Base-by-base conservation (phyloP, 306 rosid species). In the Castanea mollissima region DNA sequence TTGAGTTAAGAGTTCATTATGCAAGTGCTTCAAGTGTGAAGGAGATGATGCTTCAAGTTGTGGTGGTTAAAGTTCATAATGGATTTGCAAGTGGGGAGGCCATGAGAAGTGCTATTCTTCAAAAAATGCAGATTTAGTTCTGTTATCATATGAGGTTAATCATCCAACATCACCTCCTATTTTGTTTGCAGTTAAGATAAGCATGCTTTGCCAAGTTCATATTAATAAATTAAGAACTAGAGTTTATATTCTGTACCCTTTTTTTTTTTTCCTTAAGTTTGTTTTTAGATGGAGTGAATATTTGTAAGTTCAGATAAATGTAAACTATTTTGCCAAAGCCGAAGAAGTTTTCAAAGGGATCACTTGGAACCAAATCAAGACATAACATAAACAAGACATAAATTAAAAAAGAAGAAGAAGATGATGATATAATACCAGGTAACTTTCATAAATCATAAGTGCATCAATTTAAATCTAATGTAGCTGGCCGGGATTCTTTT, bases 21-120 rank as follows among this genome's bases (percentile, higher is more conserved):
- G 92, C 88, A 32, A 85, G 91, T 54, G 63, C 90, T 8, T 85
- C 94, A 20, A 86, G 79, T 64, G 86, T 92, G 44, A 90, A 87
- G 41, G 91, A 85, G 8, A 4, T 87, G 20, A 81, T 92, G 88
- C 88, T 92, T 27, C 97, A 92, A 83, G 94, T 88, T 63, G 86
- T 88, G 7, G 88, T 92, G 15, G 91, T 86, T 5, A 81, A 83
- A 79, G 65, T 90, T 79, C 91, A 89, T 21, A 65, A 57, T 27
- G 82, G 77, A 9, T 75, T 80, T 55, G 67, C 69, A 72, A 87
- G 60, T 60, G 87, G 85, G 59, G 87, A 83, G 52, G 81, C 82
- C 15, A 75, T 89, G 78, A 80, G 78, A 81, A 55, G 16, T 4
- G 87, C 89, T 21, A 84, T 91, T 76, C 27, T 79, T 5, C 76